Evolutionary conservation across 169 alveolate genomes (phyloP).

Genomic region (Plasmodium billcollinsi): DNA sequence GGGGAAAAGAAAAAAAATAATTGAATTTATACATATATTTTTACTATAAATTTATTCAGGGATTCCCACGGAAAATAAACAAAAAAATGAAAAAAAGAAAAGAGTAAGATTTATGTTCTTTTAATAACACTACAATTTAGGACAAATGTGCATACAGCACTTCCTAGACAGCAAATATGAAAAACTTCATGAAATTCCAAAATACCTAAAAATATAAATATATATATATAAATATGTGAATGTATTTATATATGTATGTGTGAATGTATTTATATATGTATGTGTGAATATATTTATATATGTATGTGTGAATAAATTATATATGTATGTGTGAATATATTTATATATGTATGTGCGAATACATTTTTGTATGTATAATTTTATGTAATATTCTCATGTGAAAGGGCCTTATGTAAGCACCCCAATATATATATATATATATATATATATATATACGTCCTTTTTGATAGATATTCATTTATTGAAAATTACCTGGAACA

Average conservation of each 20-base stretch:
- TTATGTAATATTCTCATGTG: not conserved
- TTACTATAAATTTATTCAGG: no score
- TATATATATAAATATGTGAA: not conserved
- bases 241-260: no score
- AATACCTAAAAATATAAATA: slow-evolving; percentile 28
- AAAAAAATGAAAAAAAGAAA: no score
- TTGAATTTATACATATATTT: no score
- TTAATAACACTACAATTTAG: slow-evolving; percentile 78
- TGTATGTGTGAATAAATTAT: not conserved
- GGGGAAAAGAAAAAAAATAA: no score
- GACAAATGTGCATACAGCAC: slow-evolving; percentile 76
- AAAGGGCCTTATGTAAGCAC: no score
- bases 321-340: not conserved
- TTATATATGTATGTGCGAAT: not conserved
- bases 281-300: not conserved
- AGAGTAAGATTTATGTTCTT: slow-evolving; percentile 12
- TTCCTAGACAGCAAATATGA: slow-evolving; percentile 83
- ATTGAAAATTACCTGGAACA: slow-evolving; percentile 31
- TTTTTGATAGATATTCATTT: not conserved
- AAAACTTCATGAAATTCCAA: slow-evolving; percentile 85
- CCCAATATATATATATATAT: not conserved
- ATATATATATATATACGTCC: slow-evolving; percentile 2
- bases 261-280: not conserved
- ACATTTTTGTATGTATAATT: not conserved
- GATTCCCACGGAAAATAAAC: no score